Evolutionary conservation across 305 asterid genomes (phyloP).

Genomic region (Fraxinus baroniana): DNA sequence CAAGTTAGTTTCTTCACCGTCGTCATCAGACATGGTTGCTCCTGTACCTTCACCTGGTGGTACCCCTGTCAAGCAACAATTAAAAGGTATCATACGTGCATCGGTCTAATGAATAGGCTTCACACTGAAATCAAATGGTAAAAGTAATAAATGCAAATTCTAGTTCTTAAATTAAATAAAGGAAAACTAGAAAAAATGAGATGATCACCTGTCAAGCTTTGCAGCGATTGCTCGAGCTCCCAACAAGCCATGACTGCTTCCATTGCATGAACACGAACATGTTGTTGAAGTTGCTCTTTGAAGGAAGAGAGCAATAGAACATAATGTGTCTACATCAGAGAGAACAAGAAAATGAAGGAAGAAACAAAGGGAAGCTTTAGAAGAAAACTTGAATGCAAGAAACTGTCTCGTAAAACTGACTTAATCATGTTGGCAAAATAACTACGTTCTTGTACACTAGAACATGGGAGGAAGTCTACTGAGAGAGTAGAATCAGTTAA

Average conservation of each 20-base stretch:
- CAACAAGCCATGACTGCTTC: conserved; percentile 97
- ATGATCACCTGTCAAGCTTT: conserved; percentile 68
- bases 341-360: background rate
- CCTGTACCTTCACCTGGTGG: conserved; percentile 96
- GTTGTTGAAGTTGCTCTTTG: conserved; percentile 86
- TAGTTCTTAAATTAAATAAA: background rate
- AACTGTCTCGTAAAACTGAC: background rate
- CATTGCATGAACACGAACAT: conserved; percentile 90
- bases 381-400: background rate
- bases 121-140: background rate
- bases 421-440: background rate
- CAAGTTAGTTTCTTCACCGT: conserved; percentile 72
- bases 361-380: background rate
- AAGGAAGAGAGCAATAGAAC: conserved; percentile 68
- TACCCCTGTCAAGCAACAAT: conserved; percentile 48
- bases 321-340: conserved; percentile 60
- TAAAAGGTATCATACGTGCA: background rate
- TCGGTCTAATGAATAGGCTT: background rate
- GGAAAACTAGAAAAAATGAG: background rate
- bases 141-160: background rate
- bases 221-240: conserved; percentile 86
- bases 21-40: conserved; percentile 95
- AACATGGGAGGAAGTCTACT: background rate
- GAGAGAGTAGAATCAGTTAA: background rate
- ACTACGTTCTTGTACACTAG: background rate